phyloP scores from a whole-genome alignment of 768 basidiomycete species.

The Mycena rebaudengoi region DNA sequence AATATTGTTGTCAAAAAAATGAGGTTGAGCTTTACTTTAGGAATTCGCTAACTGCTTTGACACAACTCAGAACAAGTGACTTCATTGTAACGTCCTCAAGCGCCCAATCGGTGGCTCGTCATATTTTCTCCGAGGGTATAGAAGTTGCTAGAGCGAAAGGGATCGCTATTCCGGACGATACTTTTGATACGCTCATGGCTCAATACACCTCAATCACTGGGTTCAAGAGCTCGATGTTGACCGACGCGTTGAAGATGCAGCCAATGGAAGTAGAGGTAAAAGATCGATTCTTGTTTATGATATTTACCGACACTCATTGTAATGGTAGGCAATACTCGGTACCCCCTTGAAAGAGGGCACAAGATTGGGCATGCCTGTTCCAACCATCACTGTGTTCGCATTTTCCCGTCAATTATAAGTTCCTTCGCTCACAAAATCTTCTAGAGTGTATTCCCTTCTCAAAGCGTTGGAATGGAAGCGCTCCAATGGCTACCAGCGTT shows the following conservation, averaged over 20 bases:
- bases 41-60: constrained; percentile 17
- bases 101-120: constrained; percentile 4
- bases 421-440: background rate
- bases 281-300: background rate
- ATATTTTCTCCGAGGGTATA: constrained; percentile 8
- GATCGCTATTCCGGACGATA: constrained; percentile 11
- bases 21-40: background rate
- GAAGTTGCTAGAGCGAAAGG: constrained; percentile 9
- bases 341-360: constrained; percentile 2
- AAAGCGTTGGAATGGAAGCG: constrained; percentile 17
- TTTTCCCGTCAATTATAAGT: background rate
- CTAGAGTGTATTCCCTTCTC: constrained; percentile 17
- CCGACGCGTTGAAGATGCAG: constrained; percentile 1
- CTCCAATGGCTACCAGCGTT: no score
- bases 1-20: background rate
- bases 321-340: background rate
- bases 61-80: constrained; percentile 11
- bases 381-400: constrained; percentile 6
- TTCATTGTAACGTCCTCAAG: constrained; percentile 1
- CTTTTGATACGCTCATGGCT: constrained; percentile 1
- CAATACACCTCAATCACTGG: constrained; percentile 9
- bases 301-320: background rate
- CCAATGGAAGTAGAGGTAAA: constrained; percentile 17
- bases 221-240: constrained; percentile 15
- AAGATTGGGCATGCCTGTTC: background rate